phyloP scores from a whole-genome alignment of 176 grass and related monocot genomes.

The Puya raimondii region DNA sequence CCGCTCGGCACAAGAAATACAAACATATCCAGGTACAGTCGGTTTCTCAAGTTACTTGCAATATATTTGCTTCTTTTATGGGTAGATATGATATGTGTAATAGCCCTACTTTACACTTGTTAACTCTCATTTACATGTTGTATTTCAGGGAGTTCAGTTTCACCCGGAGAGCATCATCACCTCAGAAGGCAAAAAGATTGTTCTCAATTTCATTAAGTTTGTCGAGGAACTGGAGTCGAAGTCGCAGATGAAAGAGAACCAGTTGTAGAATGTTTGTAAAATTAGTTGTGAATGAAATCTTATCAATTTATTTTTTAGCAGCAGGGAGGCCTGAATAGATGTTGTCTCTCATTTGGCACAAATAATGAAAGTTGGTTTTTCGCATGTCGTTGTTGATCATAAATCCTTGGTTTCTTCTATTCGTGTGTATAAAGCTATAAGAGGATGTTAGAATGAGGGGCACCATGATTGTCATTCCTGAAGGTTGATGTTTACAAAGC shows the following conservation, averaged over 20 bases:
- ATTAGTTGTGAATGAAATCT: too few species aligned
- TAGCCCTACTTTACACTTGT: background rate
- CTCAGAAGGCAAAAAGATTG: constrained; percentile 67
- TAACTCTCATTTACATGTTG: background rate
- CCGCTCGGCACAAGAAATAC: constrained; percentile 66
- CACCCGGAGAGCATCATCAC: constrained; percentile 97
- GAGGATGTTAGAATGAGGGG: too few species aligned
- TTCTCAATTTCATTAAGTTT: constrained; percentile 63
- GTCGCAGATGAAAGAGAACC: background rate
- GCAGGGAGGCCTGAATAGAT: too few species aligned
- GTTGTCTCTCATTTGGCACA: too few species aligned
- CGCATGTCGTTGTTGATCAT: too few species aligned
- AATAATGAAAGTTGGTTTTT: too few species aligned
- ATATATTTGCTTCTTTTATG: background rate
- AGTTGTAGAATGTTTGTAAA: background rate
- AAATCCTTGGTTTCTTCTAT: too few species aligned
- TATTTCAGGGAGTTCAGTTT: constrained; percentile 84
- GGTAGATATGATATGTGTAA: background rate
- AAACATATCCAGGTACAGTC: constrained; percentile 65
- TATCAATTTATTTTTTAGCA: too few species aligned
- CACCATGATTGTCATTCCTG: too few species aligned
- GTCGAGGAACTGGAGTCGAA: constrained; percentile 36
- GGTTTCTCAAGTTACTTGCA: background rate
- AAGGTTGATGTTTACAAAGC: too few species aligned
- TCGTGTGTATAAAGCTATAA: too few species aligned